Percentiles rank a stretch among this genome's conserved stretches.
Evolutionary conservation across 108 stramenopile species (phyloP).

Genomic region (Aurantiochytrium sp.): DNA sequence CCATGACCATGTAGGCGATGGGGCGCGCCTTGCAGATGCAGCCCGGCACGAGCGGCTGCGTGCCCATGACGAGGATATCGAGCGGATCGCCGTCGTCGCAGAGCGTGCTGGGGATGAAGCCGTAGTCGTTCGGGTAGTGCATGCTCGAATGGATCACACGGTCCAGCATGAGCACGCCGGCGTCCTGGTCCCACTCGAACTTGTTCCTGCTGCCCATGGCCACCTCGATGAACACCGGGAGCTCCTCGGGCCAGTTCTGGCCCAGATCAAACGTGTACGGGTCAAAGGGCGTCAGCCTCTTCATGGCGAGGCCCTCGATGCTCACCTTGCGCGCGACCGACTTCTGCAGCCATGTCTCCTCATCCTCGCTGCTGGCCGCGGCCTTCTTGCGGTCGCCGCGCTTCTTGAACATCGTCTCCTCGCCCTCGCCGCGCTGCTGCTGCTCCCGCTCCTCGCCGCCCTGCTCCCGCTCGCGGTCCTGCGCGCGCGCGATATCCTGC

Average conservation of each 20-base stretch:
- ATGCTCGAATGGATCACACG: neutral
- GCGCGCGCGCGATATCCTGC: too few species aligned
- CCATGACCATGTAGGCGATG: slow-evolving; percentile 69
- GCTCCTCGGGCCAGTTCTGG: neutral
- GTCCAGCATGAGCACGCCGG: slow-evolving; percentile 1
- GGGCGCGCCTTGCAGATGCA: slow-evolving; percentile 64
- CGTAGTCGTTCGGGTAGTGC: slow-evolving; percentile 19
- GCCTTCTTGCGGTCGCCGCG: neutral
- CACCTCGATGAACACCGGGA: slow-evolving; percentile 3
- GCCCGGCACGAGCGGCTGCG: slow-evolving; percentile 70
- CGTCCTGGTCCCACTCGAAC: slow-evolving; percentile 17
- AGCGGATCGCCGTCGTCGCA: slow-evolving; percentile 37
- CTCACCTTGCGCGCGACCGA: neutral
- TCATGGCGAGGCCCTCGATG: neutral
- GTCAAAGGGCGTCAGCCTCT: neutral
- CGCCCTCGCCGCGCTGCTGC: neutral
- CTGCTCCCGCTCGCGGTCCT: neutral
- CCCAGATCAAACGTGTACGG: slow-evolving; percentile 14
- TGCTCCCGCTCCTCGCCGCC: neutral
- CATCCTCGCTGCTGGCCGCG: neutral
- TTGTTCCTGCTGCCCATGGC: neutral
- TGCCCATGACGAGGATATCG: slow-evolving; percentile 78
- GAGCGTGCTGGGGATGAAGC: neutral
- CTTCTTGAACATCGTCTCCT: neutral
- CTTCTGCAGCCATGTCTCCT: neutral